These are phyloP conservation scores for Boeremia exigua DNA, from an alignment of 2,329 filamentous ascomycete genomes.

Conservation along the genomic window DNA sequence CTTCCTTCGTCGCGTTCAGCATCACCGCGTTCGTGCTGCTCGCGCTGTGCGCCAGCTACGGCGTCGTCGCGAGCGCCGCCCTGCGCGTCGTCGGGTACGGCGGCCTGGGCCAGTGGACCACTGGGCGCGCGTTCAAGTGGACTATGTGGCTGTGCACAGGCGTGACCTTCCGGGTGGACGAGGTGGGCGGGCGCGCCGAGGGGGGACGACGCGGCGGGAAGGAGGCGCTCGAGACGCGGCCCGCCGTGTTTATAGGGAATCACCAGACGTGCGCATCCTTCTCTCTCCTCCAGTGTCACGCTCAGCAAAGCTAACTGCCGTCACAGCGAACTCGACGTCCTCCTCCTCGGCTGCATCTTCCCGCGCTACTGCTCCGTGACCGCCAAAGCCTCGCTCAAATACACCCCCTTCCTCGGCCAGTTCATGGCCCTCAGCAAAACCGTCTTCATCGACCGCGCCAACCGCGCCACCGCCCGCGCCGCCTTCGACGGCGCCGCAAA, in stretches of 20 bases:
- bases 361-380: conserved; percentile 92
- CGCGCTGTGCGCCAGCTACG: conserved; percentile 66
- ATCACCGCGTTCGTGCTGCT: conserved; percentile 51
- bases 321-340: conserved; percentile 79
- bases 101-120: conserved; percentile 84
- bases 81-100: conserved; percentile 75
- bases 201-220: conserved; percentile 39
- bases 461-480: conserved; percentile 78
- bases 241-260: conserved; percentile 91
- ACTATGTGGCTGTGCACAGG: conserved; percentile 77
- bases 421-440: conserved; percentile 86
- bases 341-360: conserved; percentile 88
- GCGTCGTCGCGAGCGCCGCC: conserved; percentile 73
- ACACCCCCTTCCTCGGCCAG: conserved; percentile 86
- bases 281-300: too few relatives aligned
- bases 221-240: conserved; percentile 57
- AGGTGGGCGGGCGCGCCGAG: conserved; percentile 36
- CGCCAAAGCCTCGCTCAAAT: conserved; percentile 83
- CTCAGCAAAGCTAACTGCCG: neutral
- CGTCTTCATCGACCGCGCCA: conserved; percentile 93
- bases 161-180: conserved; percentile 73
- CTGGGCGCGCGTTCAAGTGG: conserved; percentile 79
- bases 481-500: conserved; percentile 84
- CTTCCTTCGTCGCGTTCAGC: conserved; percentile 71
- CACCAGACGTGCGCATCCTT: conserved; percentile 72